phyloP scores from a whole-genome alignment of 192 early-diverging fungal genomes.

The Polychytrium aggregatum region DNA sequence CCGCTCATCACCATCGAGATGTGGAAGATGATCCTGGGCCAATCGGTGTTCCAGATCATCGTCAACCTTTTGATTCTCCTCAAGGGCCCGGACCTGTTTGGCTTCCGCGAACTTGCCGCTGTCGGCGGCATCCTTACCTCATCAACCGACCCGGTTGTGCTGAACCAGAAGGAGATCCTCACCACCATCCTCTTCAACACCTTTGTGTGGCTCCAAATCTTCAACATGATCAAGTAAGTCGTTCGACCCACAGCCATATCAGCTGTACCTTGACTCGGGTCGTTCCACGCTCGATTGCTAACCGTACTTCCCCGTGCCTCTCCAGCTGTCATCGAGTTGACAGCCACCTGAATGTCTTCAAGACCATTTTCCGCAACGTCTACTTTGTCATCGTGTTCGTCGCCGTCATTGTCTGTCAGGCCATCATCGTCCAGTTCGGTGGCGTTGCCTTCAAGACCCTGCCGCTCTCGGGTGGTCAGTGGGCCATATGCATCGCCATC shows the following conservation, averaged over 20 bases:
- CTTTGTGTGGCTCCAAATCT: conserved; percentile 90
- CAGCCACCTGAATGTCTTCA: conserved; percentile 78
- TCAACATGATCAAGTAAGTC: conserved; percentile 82
- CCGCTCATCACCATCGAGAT: conserved; percentile 77
- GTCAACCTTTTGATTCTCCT: conserved; percentile 47
- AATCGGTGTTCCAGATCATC: conserved; percentile 80
- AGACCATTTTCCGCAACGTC: conserved; percentile 59
- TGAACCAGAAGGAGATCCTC: conserved; percentile 8
- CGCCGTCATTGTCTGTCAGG: conserved; percentile 64
- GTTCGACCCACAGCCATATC: conserved; percentile 8
- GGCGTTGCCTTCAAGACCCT: conserved; percentile 71
- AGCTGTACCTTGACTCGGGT: conserved; percentile 1
- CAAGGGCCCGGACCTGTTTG: conserved; percentile 1
- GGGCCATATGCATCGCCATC: conserved; percentile 70
- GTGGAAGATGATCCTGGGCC: conserved; percentile 86
- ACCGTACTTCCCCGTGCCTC: conserved; percentile 1
- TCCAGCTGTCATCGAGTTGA: conserved; percentile 58
- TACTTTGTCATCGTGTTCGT: conserved; percentile 75
- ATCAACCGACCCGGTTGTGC: neutral
- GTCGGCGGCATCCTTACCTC: neutral
- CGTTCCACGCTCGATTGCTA: neutral
- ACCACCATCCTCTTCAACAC: conserved; percentile 83
- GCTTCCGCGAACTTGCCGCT: no score
- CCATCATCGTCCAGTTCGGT: conserved; percentile 84
- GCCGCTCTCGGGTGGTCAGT: conserved; percentile 55